phyloP scores from a whole-genome alignment of 179 eudicot species.

The Pouteria campechiana region DNA sequence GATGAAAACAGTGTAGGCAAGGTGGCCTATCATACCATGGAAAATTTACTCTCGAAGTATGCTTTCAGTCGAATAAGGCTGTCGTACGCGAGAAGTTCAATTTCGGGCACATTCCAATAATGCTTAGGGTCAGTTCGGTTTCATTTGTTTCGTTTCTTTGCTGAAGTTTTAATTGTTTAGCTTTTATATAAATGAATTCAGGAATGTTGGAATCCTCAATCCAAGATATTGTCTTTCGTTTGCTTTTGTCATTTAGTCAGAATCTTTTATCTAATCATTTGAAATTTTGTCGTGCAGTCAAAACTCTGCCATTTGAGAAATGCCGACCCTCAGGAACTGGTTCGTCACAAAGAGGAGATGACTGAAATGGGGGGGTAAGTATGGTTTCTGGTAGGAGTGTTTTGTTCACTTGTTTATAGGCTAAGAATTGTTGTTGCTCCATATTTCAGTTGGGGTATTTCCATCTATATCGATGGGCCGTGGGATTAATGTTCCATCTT shows the following conservation, averaged over 20 bases:
- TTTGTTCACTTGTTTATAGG: too few relatives aligned
- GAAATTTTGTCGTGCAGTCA: constrained; percentile 35
- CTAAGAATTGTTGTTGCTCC: too few relatives aligned
- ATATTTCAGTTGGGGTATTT: too few relatives aligned
- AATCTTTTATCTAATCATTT: too few relatives aligned
- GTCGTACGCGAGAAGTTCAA: constrained; percentile 34
- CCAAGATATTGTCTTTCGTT: background rate
- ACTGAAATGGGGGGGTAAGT: constrained; percentile 98
- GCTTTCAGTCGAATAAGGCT: constrained; percentile 47
- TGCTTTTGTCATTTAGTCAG: background rate
- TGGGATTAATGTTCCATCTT: too few relatives aligned
- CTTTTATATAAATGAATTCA: too few relatives aligned
- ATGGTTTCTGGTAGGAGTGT: background rate
- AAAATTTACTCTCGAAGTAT: constrained; percentile 41
- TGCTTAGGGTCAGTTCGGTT: constrained; percentile 58
- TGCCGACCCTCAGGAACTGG: constrained; percentile 43
- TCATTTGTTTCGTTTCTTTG: background rate
- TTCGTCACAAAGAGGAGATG: constrained; percentile 56
- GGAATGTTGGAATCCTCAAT: too few relatives aligned
- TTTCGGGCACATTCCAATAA: constrained; percentile 74
- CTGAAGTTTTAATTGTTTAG: background rate
- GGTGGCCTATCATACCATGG: constrained; percentile 68
- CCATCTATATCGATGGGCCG: too few relatives aligned
- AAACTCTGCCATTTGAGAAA: constrained; percentile 67
- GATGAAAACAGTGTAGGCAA: constrained; percentile 72